These are phyloP conservation scores for Cyberlindnera petersonii DNA, from an alignment of 805 yeast species.

Conservation along the genomic window DNA sequence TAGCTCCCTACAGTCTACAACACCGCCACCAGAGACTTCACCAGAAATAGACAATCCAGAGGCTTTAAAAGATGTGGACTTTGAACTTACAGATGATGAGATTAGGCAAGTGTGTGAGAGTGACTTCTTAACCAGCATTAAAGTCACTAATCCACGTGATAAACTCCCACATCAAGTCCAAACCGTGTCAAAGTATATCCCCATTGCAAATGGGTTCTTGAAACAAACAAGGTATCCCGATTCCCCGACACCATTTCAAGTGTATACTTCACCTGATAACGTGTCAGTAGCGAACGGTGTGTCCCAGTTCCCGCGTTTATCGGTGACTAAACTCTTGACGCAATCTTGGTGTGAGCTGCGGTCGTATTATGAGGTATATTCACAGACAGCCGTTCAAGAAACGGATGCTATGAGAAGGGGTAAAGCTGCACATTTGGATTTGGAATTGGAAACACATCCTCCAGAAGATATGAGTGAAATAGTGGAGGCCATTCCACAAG, in stretches of 20 bases:
- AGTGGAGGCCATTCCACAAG: constrained; percentile 1
- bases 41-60: neutral
- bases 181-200: constrained; percentile 7
- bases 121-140: constrained; percentile 1
- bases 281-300: constrained; percentile 2
- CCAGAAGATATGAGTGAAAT: constrained; percentile 7
- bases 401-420: constrained; percentile 47
- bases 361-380: constrained; percentile 47
- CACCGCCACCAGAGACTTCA: neutral
- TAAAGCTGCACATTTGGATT: constrained; percentile 38
- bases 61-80: too few relatives aligned
- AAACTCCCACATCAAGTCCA: constrained; percentile 5
- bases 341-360: constrained; percentile 68
- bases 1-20: neutral
- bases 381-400: constrained; percentile 35
- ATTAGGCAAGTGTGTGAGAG: constrained; percentile 1
- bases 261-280: constrained; percentile 10
- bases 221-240: constrained; percentile 1
- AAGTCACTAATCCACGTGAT: neutral
- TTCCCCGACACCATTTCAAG: constrained; percentile 19
- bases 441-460: constrained; percentile 48
- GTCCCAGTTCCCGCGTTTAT: constrained; percentile 35
- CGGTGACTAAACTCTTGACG: constrained; percentile 58
- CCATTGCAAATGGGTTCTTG: constrained; percentile 8
- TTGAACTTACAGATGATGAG: constrained; percentile 8